Evolutionary conservation across 2,329 filamentous ascomycete species (phyloP), one percentile per base, ranked within the genome.

Genomic region (Blastomyces silverae): DNA sequence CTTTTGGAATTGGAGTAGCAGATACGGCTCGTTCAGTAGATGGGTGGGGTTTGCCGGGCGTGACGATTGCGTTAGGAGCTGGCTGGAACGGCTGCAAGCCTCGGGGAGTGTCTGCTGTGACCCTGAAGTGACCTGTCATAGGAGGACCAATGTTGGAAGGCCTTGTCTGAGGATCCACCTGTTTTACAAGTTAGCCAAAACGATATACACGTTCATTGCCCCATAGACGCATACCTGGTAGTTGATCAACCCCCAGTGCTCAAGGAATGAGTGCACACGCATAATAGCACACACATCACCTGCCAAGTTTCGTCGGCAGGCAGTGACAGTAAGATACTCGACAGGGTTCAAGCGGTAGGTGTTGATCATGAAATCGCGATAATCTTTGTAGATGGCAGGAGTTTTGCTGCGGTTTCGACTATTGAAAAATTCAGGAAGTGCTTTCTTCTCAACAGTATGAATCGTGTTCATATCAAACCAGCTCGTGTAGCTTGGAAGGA

Each of bases 311-410:
- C 94, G 86, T 68, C 94, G 85, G 76, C 94, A 99, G 61, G 94
- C 94, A 13, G 94, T 99, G 64, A 99, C 93, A 5, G 94, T 99
- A 64, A 99, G 83, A 74, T 99, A 99, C 77, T 99, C 94, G 63
- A 92, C 85, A 5, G 94, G 94, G 75, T 97, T 99, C 64, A 99
- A 81, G 48, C 94, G 89, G 79, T 99, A 99, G 17, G 94, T 97
- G 80, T 99, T 99, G 80, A 99, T 92, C 94, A 99, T 99, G 75
- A 99, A 99, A 75, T 99, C 94, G 71, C 94, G 89, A 78, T 99
- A 99, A 75, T 99, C 94, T 79, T 97, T 97, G 82, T 99, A 99
- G 28, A 97, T 91, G 60, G 92, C 88, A 0, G 92, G 89, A 0
- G 94, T 99, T 81, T 99, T 99, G 86, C 94, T 97, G 72, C 94